Conservation (phyloP, 2,329 filamentous ascomycete genomes). For the Zarea fungicola region DNA sequence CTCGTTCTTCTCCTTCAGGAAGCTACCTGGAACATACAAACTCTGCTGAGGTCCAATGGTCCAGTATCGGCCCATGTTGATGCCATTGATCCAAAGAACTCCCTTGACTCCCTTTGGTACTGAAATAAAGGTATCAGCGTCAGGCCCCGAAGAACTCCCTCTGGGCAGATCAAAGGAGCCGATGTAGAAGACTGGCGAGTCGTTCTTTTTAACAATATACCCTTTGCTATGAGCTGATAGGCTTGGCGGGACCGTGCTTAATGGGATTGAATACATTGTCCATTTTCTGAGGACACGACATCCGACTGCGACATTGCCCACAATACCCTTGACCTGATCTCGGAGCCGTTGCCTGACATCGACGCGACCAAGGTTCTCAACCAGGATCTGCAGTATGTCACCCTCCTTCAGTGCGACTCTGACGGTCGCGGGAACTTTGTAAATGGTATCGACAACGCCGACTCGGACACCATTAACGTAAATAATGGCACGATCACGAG, state of each 20-base stretch:
- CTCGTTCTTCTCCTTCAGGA: slow-evolving; percentile 33
- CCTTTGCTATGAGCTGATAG: not conserved
- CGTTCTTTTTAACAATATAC: slow-evolving; percentile 4
- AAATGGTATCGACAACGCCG: slow-evolving; percentile 43
- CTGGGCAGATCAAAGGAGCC: slow-evolving; percentile 24
- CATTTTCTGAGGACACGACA: slow-evolving; percentile 28
- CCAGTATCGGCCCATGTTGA: slow-evolving; percentile 43
- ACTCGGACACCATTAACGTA: slow-evolving; percentile 38
- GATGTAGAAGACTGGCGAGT: slow-evolving; percentile 14
- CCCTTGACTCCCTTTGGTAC: slow-evolving; percentile 39
- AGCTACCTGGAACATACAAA: slow-evolving; percentile 39
- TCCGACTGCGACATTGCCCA: slow-evolving; percentile 37
- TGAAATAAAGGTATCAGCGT: slow-evolving; percentile 32
- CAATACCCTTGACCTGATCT: slow-evolving; percentile 43
- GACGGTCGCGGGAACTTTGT: slow-evolving; percentile 33
- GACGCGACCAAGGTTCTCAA: slow-evolving; percentile 48
- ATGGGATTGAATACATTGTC: slow-evolving; percentile 32
- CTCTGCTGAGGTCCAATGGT: slow-evolving; percentile 41
- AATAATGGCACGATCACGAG: slow-evolving; percentile 41
- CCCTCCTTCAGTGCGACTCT: slow-evolving; percentile 31
- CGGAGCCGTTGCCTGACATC: slow-evolving; percentile 37
- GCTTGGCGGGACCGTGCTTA: slow-evolving; percentile 6
- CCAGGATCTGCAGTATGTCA: slow-evolving; percentile 37
- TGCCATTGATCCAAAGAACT: slow-evolving; percentile 40
- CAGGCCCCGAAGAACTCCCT: slow-evolving; percentile 14